A percentile compares a stretch with the other conserved stretches of the same genome.
Evolutionary conservation across 1,139 yeast species (phyloP).

Genomic region (Zygosaccharomyces sapae): DNA sequence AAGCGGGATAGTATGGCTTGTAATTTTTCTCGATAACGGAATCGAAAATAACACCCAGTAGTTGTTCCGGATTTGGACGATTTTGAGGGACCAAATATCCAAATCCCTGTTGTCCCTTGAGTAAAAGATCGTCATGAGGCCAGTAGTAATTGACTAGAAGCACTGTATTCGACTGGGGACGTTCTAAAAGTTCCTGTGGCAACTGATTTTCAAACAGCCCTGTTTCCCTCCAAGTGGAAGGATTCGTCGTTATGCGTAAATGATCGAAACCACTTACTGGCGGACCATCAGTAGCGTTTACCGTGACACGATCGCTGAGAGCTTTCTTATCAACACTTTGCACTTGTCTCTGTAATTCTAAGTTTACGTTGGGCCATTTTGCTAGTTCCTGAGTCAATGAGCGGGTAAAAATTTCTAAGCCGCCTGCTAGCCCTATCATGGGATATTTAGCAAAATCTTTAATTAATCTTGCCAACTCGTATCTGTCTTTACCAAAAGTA

Average conservation of each 20-base stretch:
- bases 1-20: constrained; percentile 29
- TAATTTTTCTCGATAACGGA: constrained; percentile 66
- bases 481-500: constrained; percentile 38
- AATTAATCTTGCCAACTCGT: constrained; percentile 41
- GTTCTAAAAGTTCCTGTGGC: constrained; percentile 28
- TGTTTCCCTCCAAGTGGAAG: constrained; percentile 35
- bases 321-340: not conserved
- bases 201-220: constrained; percentile 5
- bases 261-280: constrained; percentile 43
- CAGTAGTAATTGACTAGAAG: constrained; percentile 59
- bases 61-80: constrained; percentile 49
- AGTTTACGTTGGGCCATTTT: constrained; percentile 39
- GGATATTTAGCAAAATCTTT: constrained; percentile 45
- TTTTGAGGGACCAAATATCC: constrained; percentile 80
- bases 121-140: constrained; percentile 41
- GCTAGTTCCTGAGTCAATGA: constrained; percentile 40
- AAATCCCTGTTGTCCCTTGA: constrained; percentile 53
- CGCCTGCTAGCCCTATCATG: constrained; percentile 49
- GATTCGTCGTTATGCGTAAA: constrained; percentile 53
- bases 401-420: constrained; percentile 52
- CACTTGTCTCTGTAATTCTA: not conserved
- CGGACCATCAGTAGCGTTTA: constrained; percentile 19
- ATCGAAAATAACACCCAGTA: constrained; percentile 87
- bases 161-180: constrained; percentile 50
- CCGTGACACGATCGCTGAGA: constrained; percentile 14